Evolutionary conservation across 306 rosid species (phyloP).

Genomic region (Rosa lucieae): DNA sequence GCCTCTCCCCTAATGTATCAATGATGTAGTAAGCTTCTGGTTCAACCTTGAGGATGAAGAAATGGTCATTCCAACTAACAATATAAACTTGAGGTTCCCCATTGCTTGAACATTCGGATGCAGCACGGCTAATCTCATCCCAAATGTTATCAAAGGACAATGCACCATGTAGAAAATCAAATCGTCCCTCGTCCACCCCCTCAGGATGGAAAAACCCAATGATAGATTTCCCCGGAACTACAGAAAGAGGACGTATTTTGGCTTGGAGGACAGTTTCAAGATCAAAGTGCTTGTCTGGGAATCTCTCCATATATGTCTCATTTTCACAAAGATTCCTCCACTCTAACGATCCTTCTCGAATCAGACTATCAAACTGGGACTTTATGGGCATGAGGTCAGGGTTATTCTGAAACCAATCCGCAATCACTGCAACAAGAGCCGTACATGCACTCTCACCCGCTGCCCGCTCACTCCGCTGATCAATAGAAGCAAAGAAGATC

Average conservation of each 20-base stretch:
- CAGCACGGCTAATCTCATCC: conserved; percentile 85
- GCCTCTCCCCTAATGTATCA: conserved; percentile 96
- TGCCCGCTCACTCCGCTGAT: conserved; percentile 97
- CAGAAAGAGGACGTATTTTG: conserved; percentile 83
- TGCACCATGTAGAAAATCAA: conserved; percentile 87
- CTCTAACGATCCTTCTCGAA: conserved; percentile 89
- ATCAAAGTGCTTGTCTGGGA: conserved; percentile 98
- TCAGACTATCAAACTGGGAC: conserved; percentile 90
- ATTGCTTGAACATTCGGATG: conserved; percentile 41
- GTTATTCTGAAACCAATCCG: conserved; percentile 93
- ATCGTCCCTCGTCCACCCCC: conserved; percentile 85
- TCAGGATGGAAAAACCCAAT: conserved; percentile 98
- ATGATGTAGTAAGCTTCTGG: conserved; percentile 81
- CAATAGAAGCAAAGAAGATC: conserved; percentile 93
- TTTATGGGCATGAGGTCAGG: conserved; percentile 81
- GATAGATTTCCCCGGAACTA: conserved; percentile 69
- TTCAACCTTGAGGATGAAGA: conserved; percentile 95
- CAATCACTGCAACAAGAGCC: conserved; percentile 93
- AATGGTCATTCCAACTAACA: conserved; percentile 98
- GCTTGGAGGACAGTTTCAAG: conserved; percentile 95
- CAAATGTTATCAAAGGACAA: conserved; percentile 97
- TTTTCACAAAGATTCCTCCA: conserved; percentile 95
- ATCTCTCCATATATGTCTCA: conserved; percentile 69
- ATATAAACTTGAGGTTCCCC: conserved; percentile 70
- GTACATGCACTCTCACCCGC: conserved; percentile 99